phyloP scores from a whole-genome alignment of 495 filamentous ascomycete species.

The Astrocystis sublimbata region DNA sequence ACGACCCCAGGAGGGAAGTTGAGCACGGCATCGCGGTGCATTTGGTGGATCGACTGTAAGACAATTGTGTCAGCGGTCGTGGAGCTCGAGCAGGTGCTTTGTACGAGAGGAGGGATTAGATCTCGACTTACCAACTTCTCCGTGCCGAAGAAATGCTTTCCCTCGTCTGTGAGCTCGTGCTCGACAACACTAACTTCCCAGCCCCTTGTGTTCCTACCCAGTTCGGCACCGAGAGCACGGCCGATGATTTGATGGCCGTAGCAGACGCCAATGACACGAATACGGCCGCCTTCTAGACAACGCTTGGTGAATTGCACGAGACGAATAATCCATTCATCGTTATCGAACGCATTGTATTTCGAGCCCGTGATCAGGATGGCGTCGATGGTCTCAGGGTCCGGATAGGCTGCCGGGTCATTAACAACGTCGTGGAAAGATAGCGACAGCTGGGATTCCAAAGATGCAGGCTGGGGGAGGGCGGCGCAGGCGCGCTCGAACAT shows the following conservation, averaged over 20 bases:
- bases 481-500: slow-evolving; percentile 55
- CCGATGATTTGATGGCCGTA: slow-evolving; percentile 92
- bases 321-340: slow-evolving; percentile 72
- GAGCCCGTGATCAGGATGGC: slow-evolving; percentile 82
- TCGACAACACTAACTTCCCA: slow-evolving; percentile 83
- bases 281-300: slow-evolving; percentile 47
- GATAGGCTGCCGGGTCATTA: slow-evolving; percentile 58
- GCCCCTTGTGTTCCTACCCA: slow-evolving; percentile 64
- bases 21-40: slow-evolving; percentile 84
- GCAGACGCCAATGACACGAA: slow-evolving; percentile 78
- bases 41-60: slow-evolving; percentile 74
- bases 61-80: slow-evolving; percentile 9
- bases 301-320: slow-evolving; percentile 71
- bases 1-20: slow-evolving; percentile 62
- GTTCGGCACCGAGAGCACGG: slow-evolving; percentile 67
- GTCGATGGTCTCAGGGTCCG: slow-evolving; percentile 71
- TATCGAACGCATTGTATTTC: slow-evolving; percentile 54
- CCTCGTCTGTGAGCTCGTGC: slow-evolving; percentile 67
- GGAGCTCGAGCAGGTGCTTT: slow-evolving; percentile 19
- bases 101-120: not conserved
- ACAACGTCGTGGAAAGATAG: slow-evolving; percentile 72
- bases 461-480: slow-evolving; percentile 28
- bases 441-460: slow-evolving; percentile 47
- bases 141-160: slow-evolving; percentile 70
- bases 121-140: slow-evolving; percentile 61